Percentiles rank a stretch among this genome's conserved stretches.
Evolutionary conservation across 352 stramenopile genomes (phyloP).

Genomic region (Phytopythium helicoides): DNA sequence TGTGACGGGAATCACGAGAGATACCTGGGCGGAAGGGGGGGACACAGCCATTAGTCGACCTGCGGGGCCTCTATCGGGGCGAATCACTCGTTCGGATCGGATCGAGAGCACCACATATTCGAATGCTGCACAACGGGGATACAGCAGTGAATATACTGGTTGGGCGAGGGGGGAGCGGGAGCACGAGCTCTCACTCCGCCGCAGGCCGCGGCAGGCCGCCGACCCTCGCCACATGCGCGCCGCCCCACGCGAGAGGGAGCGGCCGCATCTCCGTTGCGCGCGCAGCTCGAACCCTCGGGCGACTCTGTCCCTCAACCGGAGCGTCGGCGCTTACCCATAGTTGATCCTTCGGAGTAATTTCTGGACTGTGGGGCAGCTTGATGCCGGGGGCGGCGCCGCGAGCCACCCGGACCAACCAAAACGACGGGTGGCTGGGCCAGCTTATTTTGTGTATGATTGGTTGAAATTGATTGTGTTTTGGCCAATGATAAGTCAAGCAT

Average conservation of each 20-base stretch:
- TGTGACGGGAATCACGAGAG: constrained; percentile 99
- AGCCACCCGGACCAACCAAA: constrained; percentile 8
- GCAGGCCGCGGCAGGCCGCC: too few relatives aligned
- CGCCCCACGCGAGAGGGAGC: not conserved
- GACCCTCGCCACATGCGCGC: constrained; percentile 18
- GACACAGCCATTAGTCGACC: constrained; percentile 13
- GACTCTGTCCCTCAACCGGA: constrained; percentile 5
- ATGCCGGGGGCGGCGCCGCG: not conserved
- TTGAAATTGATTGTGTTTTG: too few relatives aligned
- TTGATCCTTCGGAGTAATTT: constrained; percentile 84
- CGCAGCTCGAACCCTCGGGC: constrained; percentile 7
- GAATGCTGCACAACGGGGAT: constrained; percentile 89
- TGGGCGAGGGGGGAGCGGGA: constrained; percentile 22
- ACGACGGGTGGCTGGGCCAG: too few relatives aligned
- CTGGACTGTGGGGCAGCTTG: constrained; percentile 43
- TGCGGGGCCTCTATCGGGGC: not conserved
- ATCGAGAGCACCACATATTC: constrained; percentile 48
- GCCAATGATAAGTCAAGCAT: too few relatives aligned
- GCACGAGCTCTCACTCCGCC: too few relatives aligned
- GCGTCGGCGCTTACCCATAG: constrained; percentile 75
- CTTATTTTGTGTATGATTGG: not conserved
- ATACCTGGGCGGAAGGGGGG: constrained; percentile 92
- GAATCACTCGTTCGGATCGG: not conserved
- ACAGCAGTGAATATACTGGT: constrained; percentile 80
- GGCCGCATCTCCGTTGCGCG: constrained; percentile 33